Conservation (phyloP, 441 rosid genomes). For the Euphorbia schlechtendalii region DNA sequence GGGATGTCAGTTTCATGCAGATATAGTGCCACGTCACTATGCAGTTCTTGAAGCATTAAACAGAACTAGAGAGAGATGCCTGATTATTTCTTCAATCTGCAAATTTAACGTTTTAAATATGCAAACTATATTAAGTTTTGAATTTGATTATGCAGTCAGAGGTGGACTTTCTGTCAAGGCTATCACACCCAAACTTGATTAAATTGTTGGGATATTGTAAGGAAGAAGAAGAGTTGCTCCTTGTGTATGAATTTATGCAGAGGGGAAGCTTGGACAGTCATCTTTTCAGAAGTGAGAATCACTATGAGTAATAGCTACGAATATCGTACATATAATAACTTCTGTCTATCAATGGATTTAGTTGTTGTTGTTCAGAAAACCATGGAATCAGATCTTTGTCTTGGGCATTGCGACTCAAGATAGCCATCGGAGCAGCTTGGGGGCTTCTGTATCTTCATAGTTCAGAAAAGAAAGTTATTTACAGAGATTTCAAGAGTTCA, state of each 20-base stretch:
- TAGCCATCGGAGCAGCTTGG: no score
- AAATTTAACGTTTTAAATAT: no score
- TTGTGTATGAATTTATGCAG: no score
- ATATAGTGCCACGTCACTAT: no score
- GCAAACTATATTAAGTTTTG: not conserved
- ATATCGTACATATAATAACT: not conserved
- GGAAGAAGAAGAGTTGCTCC: constrained; percentile 66
- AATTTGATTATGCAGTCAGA: constrained; percentile 47
- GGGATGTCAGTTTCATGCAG: no score
- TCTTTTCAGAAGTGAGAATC: constrained; percentile 61
- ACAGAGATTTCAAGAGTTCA: constrained; percentile 84
- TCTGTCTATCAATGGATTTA: not conserved
- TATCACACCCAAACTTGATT: constrained; percentile 77
- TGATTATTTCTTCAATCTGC: no score
- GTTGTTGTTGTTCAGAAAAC: constrained; percentile 27
- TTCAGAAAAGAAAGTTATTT: constrained; percentile 72
- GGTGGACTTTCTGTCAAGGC: constrained; percentile 62
- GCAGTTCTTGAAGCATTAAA: no score
- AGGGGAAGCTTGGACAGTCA: no score
- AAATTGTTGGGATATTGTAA: constrained; percentile 70
- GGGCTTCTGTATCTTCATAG: constrained; percentile 71
- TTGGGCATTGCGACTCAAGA: constrained; percentile 32
- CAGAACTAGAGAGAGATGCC: no score
- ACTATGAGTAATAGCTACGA: not conserved
- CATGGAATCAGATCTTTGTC: constrained; percentile 42